Conservation (phyloP, 208 protist species). For the Trypanosoma cruzi region DNA sequence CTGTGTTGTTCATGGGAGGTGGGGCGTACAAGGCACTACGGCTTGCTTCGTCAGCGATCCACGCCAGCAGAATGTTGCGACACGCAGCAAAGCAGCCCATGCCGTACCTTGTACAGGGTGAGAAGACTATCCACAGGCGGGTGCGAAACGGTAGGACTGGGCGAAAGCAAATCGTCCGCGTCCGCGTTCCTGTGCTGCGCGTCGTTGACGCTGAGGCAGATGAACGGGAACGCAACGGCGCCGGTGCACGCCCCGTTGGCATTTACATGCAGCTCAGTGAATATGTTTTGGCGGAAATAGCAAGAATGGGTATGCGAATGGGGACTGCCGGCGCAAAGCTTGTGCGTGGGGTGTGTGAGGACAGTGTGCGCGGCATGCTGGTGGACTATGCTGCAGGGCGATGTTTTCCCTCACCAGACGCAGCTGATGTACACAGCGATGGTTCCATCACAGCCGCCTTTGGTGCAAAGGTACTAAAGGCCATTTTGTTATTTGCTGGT, state of each 20-base stretch:
- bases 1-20: slow-evolving; percentile 40
- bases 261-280: slow-evolving; percentile 37
- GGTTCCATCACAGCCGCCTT: slow-evolving; percentile 3
- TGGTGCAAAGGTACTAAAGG: slow-evolving; percentile 9
- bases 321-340: slow-evolving; percentile 41
- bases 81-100: slow-evolving; percentile 46
- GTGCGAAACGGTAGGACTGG: slow-evolving; percentile 35
- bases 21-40: slow-evolving; percentile 50
- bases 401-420: slow-evolving; percentile 34
- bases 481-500: slow-evolving; percentile 7
- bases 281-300: slow-evolving; percentile 38
- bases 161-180: slow-evolving; percentile 41
- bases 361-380: slow-evolving; percentile 48
- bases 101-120: slow-evolving; percentile 36
- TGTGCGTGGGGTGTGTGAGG: slow-evolving; percentile 42
- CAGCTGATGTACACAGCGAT: slow-evolving; percentile 24
- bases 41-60: slow-evolving; percentile 45
- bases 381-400: slow-evolving; percentile 36
- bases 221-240: not conserved
- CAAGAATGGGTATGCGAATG: slow-evolving; percentile 49
- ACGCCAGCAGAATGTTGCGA: slow-evolving; percentile 49
- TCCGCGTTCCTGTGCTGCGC: slow-evolving; percentile 46
- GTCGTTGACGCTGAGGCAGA: slow-evolving; percentile 30
- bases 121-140: slow-evolving; percentile 46
- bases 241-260: slow-evolving; percentile 31